A percentile compares a stretch with the other conserved stretches of the same genome.
phyloP scores from a whole-genome alignment of 108 stramenopile genomes.

The Conticribra guillardii region DNA sequence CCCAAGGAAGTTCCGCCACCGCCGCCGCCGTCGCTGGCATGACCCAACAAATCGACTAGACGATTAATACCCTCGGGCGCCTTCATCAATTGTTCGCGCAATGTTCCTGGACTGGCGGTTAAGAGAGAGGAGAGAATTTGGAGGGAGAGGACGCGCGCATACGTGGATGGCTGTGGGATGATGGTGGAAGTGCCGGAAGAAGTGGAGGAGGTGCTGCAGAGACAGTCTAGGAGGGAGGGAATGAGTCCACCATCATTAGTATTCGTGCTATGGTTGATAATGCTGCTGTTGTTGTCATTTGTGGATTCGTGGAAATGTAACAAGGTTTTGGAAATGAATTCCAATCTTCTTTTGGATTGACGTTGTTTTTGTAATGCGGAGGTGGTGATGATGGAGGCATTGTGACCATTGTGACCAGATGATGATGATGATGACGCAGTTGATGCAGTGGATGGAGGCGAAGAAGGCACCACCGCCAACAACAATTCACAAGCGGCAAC shows the following conservation, averaged over 20 bases:
- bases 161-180: conserved; percentile 24
- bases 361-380: conserved; percentile 26
- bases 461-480: conserved; percentile 19
- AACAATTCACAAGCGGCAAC: conserved; percentile 41
- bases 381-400: conserved; percentile 11
- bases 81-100: conserved; percentile 65
- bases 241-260: conserved; percentile 20
- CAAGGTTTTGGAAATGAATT: conserved; percentile 38
- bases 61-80: conserved; percentile 84
- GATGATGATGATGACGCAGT: not conserved
- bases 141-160: conserved; percentile 69
- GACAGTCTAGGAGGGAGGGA: conserved; percentile 58
- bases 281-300: not conserved
- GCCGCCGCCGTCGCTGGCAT: not conserved
- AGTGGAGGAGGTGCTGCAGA: conserved; percentile 23
- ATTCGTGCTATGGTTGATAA: conserved; percentile 5
- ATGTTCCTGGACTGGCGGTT: conserved; percentile 34
- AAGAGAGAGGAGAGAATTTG: conserved; percentile 56
- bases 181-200: not conserved
- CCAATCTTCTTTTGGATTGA: conserved; percentile 26
- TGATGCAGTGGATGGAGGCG: not conserved
- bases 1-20: not conserved
- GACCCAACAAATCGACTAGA: conserved; percentile 65
- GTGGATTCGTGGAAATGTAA: conserved; percentile 36
- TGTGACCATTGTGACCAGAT: not conserved